Evolutionary conservation across 78 protist species (phyloP), one percentile per base, ranked within the genome.

Genomic region (Pelomyxa schiedti): DNA sequence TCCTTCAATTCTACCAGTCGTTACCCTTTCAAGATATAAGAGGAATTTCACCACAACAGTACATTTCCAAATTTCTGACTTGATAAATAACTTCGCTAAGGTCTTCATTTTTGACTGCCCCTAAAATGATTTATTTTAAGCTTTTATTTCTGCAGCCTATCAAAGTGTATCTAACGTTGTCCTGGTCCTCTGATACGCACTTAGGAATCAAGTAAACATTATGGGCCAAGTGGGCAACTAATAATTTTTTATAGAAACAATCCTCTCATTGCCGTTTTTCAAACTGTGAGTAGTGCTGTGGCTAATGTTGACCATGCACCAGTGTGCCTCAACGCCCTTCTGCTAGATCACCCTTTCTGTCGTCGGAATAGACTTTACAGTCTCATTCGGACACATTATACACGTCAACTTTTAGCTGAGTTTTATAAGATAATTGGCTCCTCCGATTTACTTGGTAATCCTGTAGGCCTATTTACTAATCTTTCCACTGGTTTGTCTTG

Each of bases 381-480:
- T 8, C 37, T 0, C 42, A 30, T 74, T 6, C 1, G 1, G 69
- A 1, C 8, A 36, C 72, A 41, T 41, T 76, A 76, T 66, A 66
- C 2, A 35, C 71, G 37, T 32, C 68, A 76, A 43, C 52, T 4
- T 3, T n/a, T 76, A 26, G n/a, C 0, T 3, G 47, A 66, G 58
- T 42, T 82, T 40, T 83, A 82, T 73, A 78, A 74, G 38, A 69
- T 86, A 0, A 4, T 90, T 0, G 94, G 94, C 0, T 77, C 86
- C 4, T 74, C 86, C 1, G 95, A 91, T 30, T 72, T 81, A 40
- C 80, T 91, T 39, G 95, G 95, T 37, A 87, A 87, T 38, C 92
- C 92, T 8, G 90, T 85, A n/a, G 91, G 91, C 38, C 72, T 87
- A 35, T 52, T 91, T 37, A 42, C 71, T 63, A 89, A 78, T 43